Base-by-base conservation (phyloP, 176 grass and related monocot species). In the Metroxylon sagu region DNA sequence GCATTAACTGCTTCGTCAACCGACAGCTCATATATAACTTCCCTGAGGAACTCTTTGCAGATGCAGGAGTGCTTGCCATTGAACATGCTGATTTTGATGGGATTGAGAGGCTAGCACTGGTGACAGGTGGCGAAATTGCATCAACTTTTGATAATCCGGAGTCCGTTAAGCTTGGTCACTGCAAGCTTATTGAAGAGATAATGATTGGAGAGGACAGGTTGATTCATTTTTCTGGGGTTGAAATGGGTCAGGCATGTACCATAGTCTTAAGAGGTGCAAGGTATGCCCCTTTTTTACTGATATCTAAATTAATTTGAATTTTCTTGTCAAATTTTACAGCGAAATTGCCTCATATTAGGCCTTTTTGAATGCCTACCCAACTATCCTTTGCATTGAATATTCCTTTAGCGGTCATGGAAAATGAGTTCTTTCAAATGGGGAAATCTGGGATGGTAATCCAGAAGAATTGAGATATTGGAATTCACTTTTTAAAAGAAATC, bases 11-110 rank as follows among this genome's bases (percentile, higher is more conserved):
- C 70, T 97, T 97, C 5, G 74, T 97, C 59, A 97, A 97, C 55
- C 80, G 86, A 53, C 90, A 95, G 56, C 59, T 95, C 52, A 97
- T 97, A 74, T 97, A 97, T 57, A 97, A 97, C 70, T 91, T 97
- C 53, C 92, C 92, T 1, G 92, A 91, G 25, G 92, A 97, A 71
- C 81, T 97, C 17, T 91, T 91, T 78, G 92, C 92, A 29, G 92
- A 97, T 77, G 87, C 87, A 50, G 87, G 92, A 10, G 85, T 97
- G 48, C 81, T 97, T 1, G 92, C 87, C 16, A 85, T 91, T 65
- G 87, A 97, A 62, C 92, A 97, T 80, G 92, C 92, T 59, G 92
- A 97, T 25, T 97, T 97, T 72, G 92, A 97, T 64, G 92, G 92
- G 50, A 97, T 88, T 68, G 87, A 97, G 51, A 75, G 92, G 19